Base-by-base conservation (phyloP, 345 rosid species). In the Gossypium mustelinum region DNA sequence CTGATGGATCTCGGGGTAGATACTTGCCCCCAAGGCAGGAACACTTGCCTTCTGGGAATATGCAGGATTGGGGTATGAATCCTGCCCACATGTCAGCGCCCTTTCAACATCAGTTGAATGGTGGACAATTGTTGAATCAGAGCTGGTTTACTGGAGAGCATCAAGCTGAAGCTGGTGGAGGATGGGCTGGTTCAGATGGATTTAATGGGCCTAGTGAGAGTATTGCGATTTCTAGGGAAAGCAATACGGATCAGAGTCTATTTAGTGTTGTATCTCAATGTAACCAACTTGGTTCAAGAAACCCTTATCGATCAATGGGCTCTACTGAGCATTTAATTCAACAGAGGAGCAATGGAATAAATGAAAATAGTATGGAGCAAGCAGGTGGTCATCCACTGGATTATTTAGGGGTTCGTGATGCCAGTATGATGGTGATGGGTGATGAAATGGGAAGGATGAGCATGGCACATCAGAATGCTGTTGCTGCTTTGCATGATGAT, bases 1-100 rank as follows among this genome's bases (percentile, higher is more conserved):
- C 88, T 9, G 86, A 86, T 62, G 86, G 85, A 57, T 87, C 87
- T 56, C 60, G 1, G 27, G 60, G 60, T 3, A 11, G 62, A 58
- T 58, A 58, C 34, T 58, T 58, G 62, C 62, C 62, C 34, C 62
- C 62, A 58, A 20, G 62, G 34, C 62, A 58, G 24, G 89, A 81
- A 70, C 83, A 77, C 72, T 62, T 84, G 73, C 80, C 84, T 17
- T 79, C 84, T 2, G 79, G 16, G 34, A 22, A 58, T 58, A 58
- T 58, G 62, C 62, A 24, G 62, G 62, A 58, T 58, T 58, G 62
- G 62, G 62, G 16, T 58, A 29, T 57, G 14, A 57, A 57, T 57
- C 34, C 62, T 57, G 7, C 34, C 29, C 62, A 22, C 62, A 58
- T 58, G 34, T 22, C 27, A 25, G 34, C 8, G 7, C 61, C 61